A percentile compares a stretch with the other conserved stretches of the same genome.
Evolutionary conservation across 768 basidiomycete genomes (phyloP).

Genomic region (Auriculariales sp.): DNA sequence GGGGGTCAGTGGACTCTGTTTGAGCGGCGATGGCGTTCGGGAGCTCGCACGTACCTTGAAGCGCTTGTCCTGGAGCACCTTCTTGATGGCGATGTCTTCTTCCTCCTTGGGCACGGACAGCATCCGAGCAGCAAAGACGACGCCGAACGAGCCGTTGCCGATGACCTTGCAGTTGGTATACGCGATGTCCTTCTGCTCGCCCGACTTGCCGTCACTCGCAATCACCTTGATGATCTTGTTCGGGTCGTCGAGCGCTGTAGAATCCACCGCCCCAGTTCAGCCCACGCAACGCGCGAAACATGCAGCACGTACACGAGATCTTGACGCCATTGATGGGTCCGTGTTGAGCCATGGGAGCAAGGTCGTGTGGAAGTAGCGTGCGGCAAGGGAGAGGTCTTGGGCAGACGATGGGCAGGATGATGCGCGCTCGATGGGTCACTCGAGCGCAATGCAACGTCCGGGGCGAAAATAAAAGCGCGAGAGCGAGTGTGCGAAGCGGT

Average conservation of each 20-base stretch:
- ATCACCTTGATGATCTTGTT: slow-evolving; percentile 88
- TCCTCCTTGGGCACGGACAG: slow-evolving; percentile 45
- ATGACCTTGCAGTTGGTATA: slow-evolving; percentile 98
- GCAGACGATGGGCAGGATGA: no score
- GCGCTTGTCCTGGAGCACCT: slow-evolving; percentile 98
- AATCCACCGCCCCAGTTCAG: neutral
- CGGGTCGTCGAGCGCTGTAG: slow-evolving; percentile 59
- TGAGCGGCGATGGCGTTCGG: slow-evolving; percentile 4
- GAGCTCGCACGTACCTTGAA: slow-evolving; percentile 73
- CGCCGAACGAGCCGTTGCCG: slow-evolving; percentile 97
- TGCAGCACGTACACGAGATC: slow-evolving; percentile 49
- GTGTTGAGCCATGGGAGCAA: slow-evolving; percentile 47
- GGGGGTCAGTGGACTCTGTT: neutral
- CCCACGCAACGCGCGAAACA: no score
- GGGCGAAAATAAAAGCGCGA: no score
- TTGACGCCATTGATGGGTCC: slow-evolving; percentile 81
- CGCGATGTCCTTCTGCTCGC: slow-evolving; percentile 71
- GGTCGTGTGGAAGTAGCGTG: no score
- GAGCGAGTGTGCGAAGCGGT: no score
- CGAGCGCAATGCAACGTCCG: no score
- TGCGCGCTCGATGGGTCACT: no score
- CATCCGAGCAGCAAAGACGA: slow-evolving; percentile 93
- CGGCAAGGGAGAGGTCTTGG: no score
- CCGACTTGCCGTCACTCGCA: slow-evolving; percentile 89
- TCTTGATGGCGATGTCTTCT: slow-evolving; percentile 98